Percentiles rank a stretch among this genome's conserved stretches.
These are phyloP conservation scores for Cenchrus americanus DNA, from an alignment of 176 grass and related monocot species.

Conservation along the genomic window DNA sequence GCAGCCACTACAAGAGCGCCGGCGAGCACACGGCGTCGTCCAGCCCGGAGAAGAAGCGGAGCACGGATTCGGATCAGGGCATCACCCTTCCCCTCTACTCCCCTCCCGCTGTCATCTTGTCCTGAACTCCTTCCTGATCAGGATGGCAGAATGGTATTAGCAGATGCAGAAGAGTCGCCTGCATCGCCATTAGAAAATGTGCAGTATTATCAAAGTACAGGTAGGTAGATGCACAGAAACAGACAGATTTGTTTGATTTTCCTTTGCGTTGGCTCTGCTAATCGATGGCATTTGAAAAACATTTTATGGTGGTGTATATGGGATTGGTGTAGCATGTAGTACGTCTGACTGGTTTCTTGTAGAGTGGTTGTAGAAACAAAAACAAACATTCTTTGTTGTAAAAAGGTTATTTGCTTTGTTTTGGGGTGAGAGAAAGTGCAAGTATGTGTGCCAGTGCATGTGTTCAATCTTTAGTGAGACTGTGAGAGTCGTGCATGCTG, in stretches of 20 bases:
- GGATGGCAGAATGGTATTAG: neutral
- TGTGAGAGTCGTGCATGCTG: too few relatives aligned
- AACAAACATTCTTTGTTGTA: conserved; percentile 22
- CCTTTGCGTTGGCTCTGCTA: neutral
- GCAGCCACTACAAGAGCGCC: conserved; percentile 17
- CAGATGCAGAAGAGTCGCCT: neutral
- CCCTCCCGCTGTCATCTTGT: conserved; percentile 27
- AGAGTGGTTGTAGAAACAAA: conserved; percentile 10
- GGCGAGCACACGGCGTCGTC: neutral
- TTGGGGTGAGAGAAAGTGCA: too few relatives aligned
- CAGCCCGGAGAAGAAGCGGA: conserved; percentile 17
- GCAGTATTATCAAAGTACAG: neutral
- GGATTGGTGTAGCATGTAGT: neutral
- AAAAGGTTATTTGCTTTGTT: neutral
- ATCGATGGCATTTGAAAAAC: neutral
- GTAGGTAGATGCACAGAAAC: neutral
- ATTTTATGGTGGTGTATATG: conserved; percentile 3
- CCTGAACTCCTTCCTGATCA: conserved; percentile 33
- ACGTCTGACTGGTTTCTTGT: neutral
- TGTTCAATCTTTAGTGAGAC: too few relatives aligned
- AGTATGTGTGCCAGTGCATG: too few relatives aligned
- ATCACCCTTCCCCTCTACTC: conserved; percentile 43
- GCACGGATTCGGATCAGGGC: conserved; percentile 30
- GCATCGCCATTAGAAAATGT: neutral
- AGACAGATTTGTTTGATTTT: conserved; percentile 3